phyloP scores from a whole-genome alignment of 192 early-diverging fungal genomes.

The Fimicolochytrium jonesii region DNA sequence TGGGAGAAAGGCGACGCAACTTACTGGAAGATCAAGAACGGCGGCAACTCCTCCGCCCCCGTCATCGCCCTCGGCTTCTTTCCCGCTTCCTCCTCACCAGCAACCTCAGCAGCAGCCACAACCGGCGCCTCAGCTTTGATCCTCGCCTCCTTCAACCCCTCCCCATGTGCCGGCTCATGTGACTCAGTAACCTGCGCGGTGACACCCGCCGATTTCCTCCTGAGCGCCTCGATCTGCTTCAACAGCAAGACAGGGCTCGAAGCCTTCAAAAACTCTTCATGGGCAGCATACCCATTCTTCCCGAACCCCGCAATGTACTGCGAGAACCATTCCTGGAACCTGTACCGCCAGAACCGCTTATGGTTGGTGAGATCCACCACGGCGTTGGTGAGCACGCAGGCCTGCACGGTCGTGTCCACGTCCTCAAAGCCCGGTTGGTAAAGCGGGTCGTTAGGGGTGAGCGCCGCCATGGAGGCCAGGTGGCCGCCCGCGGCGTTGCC shows the following conservation, averaged over 20 bases:
- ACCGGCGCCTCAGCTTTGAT: too few species aligned
- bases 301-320: constrained; percentile 34
- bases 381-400: constrained; percentile 45
- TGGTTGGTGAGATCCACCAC: constrained; percentile 44
- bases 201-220: constrained; percentile 14
- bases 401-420: constrained; percentile 57
- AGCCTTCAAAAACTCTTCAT: constrained; percentile 21
- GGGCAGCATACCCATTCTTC: neutral
- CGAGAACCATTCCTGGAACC: constrained; percentile 39
- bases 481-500: constrained; percentile 58
- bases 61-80: constrained; percentile 12
- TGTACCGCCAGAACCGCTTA: constrained; percentile 37
- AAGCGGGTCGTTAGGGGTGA: constrained; percentile 43
- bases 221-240: constrained; percentile 8
- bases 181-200: neutral
- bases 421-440: constrained; percentile 56
- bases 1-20: neutral
- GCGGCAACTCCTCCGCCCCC: constrained; percentile 21
- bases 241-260: constrained; percentile 28
- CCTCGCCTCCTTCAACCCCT: too few species aligned
- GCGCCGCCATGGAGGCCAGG: constrained; percentile 48
- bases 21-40: constrained; percentile 39
- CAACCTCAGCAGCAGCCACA: neutral
- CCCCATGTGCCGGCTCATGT: too few species aligned
- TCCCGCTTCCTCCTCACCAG: neutral